phyloP scores from a whole-genome alignment of 805 yeast genomes.

The Zygoascus flipseniorum region DNA sequence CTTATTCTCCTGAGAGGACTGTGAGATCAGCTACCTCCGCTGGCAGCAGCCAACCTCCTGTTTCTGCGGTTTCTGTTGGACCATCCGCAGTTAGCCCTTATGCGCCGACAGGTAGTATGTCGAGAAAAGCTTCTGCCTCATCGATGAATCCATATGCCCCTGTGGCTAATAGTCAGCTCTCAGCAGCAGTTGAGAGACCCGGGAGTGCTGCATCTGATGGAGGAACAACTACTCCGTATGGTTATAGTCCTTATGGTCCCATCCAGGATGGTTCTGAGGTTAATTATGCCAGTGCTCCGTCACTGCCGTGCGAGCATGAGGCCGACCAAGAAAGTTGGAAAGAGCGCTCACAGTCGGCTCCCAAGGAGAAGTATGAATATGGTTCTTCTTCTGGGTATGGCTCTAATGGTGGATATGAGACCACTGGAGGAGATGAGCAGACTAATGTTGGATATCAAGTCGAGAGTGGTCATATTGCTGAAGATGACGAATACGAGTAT shows the following conservation, averaged over 20 bases:
- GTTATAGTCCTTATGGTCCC: constrained; percentile 15
- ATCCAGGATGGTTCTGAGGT: constrained; percentile 11
- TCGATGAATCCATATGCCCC: constrained; percentile 10
- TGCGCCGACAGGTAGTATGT: constrained; percentile 3
- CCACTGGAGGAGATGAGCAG: neutral
- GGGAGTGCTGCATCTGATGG: neutral
- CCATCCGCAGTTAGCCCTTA: constrained; percentile 6
- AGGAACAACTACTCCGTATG: constrained; percentile 1
- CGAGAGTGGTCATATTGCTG: constrained; percentile 6
- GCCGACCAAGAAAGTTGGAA: neutral
- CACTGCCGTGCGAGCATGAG: neutral
- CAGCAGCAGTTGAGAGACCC: neutral
- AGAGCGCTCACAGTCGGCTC: neutral
- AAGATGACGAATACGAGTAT: constrained; percentile 7
- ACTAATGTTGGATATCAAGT: neutral
- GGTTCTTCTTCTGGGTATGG: constrained; percentile 26
- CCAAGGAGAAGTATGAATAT: constrained; percentile 11
- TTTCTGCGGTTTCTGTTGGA: neutral
- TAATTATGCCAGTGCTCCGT: neutral
- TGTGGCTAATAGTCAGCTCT: neutral
- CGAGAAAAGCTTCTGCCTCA: constrained; percentile 3
- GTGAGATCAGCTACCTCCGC: neutral
- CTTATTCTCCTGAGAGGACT: neutral
- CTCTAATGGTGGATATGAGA: constrained; percentile 7
- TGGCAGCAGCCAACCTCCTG: neutral